These are phyloP conservation scores for Lactifluus pinguis DNA, from an alignment of 768 basidiomycete genomes.

Conservation along the genomic window DNA sequence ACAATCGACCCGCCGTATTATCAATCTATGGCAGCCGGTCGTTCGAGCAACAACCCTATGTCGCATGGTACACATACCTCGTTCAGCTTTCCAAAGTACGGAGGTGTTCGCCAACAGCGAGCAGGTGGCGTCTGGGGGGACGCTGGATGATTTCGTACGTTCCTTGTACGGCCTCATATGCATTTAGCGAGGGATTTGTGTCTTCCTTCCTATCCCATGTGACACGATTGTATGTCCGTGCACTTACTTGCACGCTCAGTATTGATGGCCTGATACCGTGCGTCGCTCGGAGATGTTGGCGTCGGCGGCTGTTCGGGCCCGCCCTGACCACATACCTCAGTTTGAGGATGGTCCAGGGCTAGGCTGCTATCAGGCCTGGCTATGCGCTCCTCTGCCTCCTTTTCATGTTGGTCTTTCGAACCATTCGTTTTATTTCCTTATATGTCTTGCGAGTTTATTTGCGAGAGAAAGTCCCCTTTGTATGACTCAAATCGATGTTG, in stretches of 20 bases:
- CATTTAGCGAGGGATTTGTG: background rate
- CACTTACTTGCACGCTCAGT: conserved; percentile 9
- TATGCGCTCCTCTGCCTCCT: conserved; percentile 11
- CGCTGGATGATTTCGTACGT: conserved; percentile 11
- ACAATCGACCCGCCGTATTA: background rate
- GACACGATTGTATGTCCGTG: conserved; percentile 6
- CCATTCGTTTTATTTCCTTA: background rate
- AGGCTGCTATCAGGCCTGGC: conserved; percentile 1
- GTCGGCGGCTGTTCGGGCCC: background rate
- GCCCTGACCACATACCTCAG: background rate
- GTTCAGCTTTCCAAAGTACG: conserved; percentile 12
- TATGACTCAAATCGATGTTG: background rate
- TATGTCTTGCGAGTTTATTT: conserved; percentile 1
- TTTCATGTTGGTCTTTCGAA: conserved; percentile 6
- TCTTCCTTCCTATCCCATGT: conserved; percentile 4
- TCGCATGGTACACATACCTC: background rate
- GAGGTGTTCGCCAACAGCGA: conserved; percentile 7
- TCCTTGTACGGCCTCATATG: background rate
- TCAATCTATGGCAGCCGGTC: conserved; percentile 3
- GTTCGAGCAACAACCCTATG: conserved; percentile 1
- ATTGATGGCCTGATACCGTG: conserved; percentile 8
- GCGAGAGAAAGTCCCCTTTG: background rate
- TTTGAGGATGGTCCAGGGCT: background rate
- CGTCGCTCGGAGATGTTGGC: background rate
- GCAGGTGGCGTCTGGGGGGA: conserved; percentile 18